Evolutionary conservation across 768 basidiomycete species (phyloP).

Genomic region (Suillus sp.): DNA sequence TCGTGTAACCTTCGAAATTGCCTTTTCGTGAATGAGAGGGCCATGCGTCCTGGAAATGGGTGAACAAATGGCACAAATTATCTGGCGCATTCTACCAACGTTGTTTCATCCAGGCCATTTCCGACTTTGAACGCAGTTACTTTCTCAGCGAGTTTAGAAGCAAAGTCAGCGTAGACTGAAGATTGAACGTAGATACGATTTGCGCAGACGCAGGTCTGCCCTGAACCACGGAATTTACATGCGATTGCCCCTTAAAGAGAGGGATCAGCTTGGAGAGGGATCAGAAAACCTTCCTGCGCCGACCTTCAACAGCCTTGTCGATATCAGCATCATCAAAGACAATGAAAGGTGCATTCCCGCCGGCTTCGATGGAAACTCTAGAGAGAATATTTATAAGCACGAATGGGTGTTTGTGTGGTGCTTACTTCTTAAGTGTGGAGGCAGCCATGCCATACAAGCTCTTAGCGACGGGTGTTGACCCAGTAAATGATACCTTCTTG

Average conservation of each 20-base stretch:
- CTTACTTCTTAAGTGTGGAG: conserved; percentile 81
- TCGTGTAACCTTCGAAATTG: conserved; percentile 79
- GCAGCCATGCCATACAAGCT: conserved; percentile 71
- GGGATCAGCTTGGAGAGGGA: conserved; percentile 11
- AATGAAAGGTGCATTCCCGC: conserved; percentile 95
- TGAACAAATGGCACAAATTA: not conserved
- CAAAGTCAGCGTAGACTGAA: conserved; percentile 89
- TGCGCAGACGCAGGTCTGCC: conserved; percentile 86
- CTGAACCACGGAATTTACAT: conserved; percentile 79
- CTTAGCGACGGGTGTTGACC: conserved; percentile 82
- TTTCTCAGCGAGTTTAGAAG: conserved; percentile 79
- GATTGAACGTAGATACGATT: conserved; percentile 95
- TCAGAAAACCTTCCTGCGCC: not conserved
- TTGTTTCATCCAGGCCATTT: conserved; percentile 76
- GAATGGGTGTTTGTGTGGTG: conserved; percentile 7
- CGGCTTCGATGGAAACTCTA: conserved; percentile 79
- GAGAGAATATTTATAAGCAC: conserved; percentile 10
- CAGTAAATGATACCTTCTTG: conserved; percentile 91
- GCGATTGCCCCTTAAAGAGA: conserved; percentile 56
- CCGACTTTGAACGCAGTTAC: conserved; percentile 88
- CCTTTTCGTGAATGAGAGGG: conserved; percentile 87
- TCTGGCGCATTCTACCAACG: conserved; percentile 46
- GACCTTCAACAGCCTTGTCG: conserved; percentile 86
- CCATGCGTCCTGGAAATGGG: conserved; percentile 77
- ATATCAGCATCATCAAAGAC: conserved; percentile 97